Evolutionary conservation across 1,139 yeast species (phyloP).

Genomic region (Candida dubliniensis): DNA sequence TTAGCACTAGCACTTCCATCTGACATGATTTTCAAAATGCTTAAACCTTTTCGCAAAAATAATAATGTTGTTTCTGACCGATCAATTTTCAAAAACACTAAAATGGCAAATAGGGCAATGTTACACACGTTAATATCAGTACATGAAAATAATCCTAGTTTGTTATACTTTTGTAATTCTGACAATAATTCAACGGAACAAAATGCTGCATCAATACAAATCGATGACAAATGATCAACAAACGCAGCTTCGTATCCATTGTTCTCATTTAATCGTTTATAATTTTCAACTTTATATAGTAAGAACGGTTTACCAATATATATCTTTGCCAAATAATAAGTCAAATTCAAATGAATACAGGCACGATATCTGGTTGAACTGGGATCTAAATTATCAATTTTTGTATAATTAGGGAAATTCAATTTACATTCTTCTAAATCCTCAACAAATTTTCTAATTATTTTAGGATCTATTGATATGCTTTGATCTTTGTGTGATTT

Average conservation of each 20-base stretch:
- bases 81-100: conserved; percentile 19
- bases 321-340: conserved; percentile 19
- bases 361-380: conserved; percentile 14
- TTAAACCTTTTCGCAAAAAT: conserved; percentile 20
- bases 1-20: conserved; percentile 21
- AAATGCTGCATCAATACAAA: conserved; percentile 22
- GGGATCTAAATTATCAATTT: conserved; percentile 13
- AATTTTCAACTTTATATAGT: conserved; percentile 19
- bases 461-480: conserved; percentile 15
- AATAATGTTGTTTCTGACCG: conserved; percentile 17
- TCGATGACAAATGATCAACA: conserved; percentile 19
- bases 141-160: conserved; percentile 19
- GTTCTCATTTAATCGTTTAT: conserved; percentile 7
- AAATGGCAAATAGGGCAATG: conserved; percentile 18
- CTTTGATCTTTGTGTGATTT: conserved; percentile 10
- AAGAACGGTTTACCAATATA: conserved; percentile 21
- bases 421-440: conserved; percentile 15
- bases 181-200: conserved; percentile 18
- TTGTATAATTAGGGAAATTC: conserved; percentile 15
- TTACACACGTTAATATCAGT: conserved; percentile 20
- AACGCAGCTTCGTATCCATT: conserved; percentile 16
- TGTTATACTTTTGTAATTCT: conserved; percentile 16
- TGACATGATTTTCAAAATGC: conserved; percentile 17
- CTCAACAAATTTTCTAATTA: conserved; percentile 15
- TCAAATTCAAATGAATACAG: conserved; percentile 17